phyloP scores from a whole-genome alignment of 2,329 filamentous ascomycete species.

The Fusarium subtropicale region DNA sequence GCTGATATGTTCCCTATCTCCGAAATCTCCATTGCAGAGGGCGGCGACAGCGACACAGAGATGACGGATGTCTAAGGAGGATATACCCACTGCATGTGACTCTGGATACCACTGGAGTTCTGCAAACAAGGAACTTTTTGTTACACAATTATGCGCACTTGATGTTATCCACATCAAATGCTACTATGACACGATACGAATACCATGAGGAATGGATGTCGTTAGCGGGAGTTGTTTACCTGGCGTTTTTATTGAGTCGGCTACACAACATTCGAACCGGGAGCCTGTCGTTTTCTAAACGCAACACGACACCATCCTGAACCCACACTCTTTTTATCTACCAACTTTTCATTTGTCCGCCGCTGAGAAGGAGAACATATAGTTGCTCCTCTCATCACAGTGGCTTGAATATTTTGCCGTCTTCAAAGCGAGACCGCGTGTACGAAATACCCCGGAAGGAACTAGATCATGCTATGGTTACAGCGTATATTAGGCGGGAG shows the following conservation, averaged over 20 bases:
- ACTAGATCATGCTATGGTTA: conserved; percentile 47
- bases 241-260: conserved; percentile 44
- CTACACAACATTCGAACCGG: conserved; percentile 31
- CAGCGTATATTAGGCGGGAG: conserved; percentile 45
- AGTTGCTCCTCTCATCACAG: conserved; percentile 19
- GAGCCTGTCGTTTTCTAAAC: conserved; percentile 24
- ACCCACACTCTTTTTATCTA: conserved; percentile 24
- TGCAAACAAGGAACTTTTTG: conserved; percentile 34
- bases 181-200: conserved; percentile 46
- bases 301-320: conserved; percentile 25
- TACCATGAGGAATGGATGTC: conserved; percentile 47
- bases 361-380: conserved; percentile 7
- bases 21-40: conserved; percentile 51
- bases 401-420: conserved; percentile 42
- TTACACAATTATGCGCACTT: conserved; percentile 40
- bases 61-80: conserved; percentile 68
- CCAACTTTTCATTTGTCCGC: conserved; percentile 32
- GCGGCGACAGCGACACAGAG: conserved; percentile 62
- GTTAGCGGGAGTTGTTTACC: conserved; percentile 30
- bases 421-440: conserved; percentile 47
- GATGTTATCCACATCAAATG: conserved; percentile 36
- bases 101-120: conserved; percentile 50
- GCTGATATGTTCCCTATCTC: conserved; percentile 61
- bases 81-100: conserved; percentile 43
- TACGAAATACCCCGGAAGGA: conserved; percentile 48